These are phyloP conservation scores for Umbelopsis vinacea DNA, from an alignment of 192 early-diverging fungal genomes.

Conservation along the genomic window DNA sequence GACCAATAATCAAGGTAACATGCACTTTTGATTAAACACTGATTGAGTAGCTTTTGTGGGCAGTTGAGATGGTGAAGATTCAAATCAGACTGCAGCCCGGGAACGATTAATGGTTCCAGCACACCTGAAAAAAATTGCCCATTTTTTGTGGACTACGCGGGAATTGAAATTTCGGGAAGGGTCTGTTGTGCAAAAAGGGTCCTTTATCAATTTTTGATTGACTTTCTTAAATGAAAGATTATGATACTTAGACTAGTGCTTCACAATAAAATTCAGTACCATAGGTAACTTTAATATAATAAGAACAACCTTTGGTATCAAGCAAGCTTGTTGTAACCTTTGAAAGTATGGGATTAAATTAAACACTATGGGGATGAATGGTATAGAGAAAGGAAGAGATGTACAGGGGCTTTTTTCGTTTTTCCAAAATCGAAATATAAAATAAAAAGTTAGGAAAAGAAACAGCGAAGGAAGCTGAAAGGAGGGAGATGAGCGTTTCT, in stretches of 20 bases:
- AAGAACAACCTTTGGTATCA: background rate
- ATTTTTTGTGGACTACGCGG: conserved; percentile 13
- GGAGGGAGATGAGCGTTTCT: background rate
- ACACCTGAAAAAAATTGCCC: conserved; percentile 14
- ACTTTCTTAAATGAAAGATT: too few relatives aligned
- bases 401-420: background rate
- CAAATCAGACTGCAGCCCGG: background rate
- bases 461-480: background rate
- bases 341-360: background rate
- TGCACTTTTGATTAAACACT: background rate
- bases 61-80: background rate
- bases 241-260: too few relatives aligned
- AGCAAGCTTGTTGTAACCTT: background rate
- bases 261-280: background rate
- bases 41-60: background rate
- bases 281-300: background rate
- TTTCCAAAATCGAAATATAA: background rate
- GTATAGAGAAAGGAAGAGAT: conserved; percentile 2
- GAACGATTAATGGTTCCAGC: background rate
- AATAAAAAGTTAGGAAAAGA: background rate
- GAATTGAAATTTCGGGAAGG: conserved; percentile 11
- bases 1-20: background rate
- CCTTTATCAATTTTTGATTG: background rate
- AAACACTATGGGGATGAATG: background rate
- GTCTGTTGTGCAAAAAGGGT: conserved; percentile 22